phyloP scores from a whole-genome alignment of 768 basidiomycete species.

The Mycena galopus region DNA sequence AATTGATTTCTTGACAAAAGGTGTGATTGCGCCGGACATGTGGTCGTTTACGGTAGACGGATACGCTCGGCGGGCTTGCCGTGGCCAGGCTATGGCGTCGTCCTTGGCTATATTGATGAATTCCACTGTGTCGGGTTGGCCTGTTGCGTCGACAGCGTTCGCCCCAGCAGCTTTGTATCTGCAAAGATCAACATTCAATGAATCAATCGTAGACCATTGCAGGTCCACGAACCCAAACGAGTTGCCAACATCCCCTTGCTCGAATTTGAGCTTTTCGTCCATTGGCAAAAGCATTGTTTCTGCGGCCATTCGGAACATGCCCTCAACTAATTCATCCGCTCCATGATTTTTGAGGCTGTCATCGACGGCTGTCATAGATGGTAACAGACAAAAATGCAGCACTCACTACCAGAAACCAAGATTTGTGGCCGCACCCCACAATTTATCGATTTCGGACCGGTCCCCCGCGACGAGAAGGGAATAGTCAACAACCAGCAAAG shows the following conservation, averaged over 20 bases:
- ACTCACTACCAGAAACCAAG: constrained; percentile 80
- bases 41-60: constrained; percentile 63
- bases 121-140: constrained; percentile 68
- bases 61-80: constrained; percentile 66
- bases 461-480: constrained; percentile 58
- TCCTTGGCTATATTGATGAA: constrained; percentile 80
- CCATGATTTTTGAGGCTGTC: constrained; percentile 69
- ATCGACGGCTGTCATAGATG: background rate
- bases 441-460: constrained; percentile 29
- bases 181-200: constrained; percentile 36
- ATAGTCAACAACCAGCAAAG: constrained; percentile 30
- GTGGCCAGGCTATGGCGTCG: constrained; percentile 73
- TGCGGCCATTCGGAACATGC: constrained; percentile 69
- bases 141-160: constrained; percentile 72
- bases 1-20: constrained; percentile 71
- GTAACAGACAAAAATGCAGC: background rate
- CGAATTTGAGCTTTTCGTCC: constrained; percentile 70
- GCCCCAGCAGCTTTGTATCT: constrained; percentile 76
- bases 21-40: constrained; percentile 63
- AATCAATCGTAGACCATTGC: background rate
- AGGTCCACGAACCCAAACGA: constrained; percentile 51
- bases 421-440: constrained; percentile 70
- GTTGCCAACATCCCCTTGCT: constrained; percentile 65
- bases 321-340: constrained; percentile 58
- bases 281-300: constrained; percentile 66